Evolutionary conservation across 768 basidiomycete species (phyloP).

Genomic region (Mycena epipterygia): DNA sequence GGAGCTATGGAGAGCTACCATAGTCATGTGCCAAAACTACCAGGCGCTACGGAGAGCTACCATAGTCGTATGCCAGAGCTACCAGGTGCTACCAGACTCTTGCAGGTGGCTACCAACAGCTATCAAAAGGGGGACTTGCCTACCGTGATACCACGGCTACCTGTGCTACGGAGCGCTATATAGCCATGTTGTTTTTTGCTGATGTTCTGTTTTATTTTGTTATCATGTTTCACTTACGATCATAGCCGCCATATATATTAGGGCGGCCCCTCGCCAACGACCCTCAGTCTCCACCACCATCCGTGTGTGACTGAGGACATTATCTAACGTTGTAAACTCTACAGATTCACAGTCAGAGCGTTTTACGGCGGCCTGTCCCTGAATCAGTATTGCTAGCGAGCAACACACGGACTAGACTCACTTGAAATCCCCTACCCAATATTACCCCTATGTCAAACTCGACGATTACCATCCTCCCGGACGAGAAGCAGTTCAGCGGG

Average conservation of each 20-base stretch:
- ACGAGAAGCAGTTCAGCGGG: constrained; percentile 7
- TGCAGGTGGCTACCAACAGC: too few species aligned
- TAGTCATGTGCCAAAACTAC: too few species aligned
- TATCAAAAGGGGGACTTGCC: too few species aligned
- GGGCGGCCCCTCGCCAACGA: not conserved
- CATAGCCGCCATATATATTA: not conserved
- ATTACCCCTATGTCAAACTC: constrained; percentile 9
- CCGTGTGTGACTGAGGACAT: not conserved
- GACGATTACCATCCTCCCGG: not conserved
- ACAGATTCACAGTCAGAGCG: constrained; percentile 15
- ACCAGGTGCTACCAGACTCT: too few species aligned
- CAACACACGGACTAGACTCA: constrained; percentile 4
- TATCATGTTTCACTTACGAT: constrained; percentile 1
- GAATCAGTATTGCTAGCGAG: not conserved
- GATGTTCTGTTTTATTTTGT: constrained; percentile 3
- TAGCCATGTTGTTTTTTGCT: too few species aligned
- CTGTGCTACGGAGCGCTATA: too few species aligned
- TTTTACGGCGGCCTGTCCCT: constrained; percentile 1
- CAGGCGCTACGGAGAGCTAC: too few species aligned
- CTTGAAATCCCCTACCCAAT: not conserved
- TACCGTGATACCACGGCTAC: too few species aligned
- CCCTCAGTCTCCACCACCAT: constrained; percentile 11
- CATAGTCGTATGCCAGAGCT: too few species aligned
- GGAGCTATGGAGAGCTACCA: too few species aligned
- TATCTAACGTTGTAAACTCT: not conserved